Evolutionary conservation across 495 filamentous ascomycete species (phyloP).

Genomic region (Rostrohypoxylon terebratum): DNA sequence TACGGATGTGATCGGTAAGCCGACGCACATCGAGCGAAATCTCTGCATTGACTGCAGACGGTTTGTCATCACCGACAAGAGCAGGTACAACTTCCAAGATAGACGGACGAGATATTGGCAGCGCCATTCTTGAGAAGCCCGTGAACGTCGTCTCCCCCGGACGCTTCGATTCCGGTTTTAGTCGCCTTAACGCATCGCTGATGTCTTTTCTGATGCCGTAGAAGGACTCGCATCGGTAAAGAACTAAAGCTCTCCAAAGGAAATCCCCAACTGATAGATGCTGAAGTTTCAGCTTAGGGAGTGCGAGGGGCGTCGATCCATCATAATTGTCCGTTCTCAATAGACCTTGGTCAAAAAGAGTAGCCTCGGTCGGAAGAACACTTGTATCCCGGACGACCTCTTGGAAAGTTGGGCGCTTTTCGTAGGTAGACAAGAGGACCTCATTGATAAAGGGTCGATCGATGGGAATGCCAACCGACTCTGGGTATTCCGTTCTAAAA

Average conservation of each 20-base stretch:
- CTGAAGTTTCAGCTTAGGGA: conserved; percentile 95
- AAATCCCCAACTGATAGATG: conserved; percentile 97
- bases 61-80: conserved; percentile 84
- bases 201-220: conserved; percentile 94
- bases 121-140: conserved; percentile 91
- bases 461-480: conserved; percentile 68
- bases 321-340: conserved; percentile 89
- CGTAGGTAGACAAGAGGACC: conserved; percentile 78
- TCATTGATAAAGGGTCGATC: conserved; percentile 80
- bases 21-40: conserved; percentile 87
- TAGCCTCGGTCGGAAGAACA: conserved; percentile 83
- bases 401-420: conserved; percentile 85
- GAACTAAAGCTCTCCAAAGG: conserved; percentile 88
- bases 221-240: conserved; percentile 92
- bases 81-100: conserved; percentile 88
- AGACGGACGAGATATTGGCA: conserved; percentile 86
- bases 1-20: conserved; percentile 76
- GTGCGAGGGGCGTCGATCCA: conserved; percentile 86
- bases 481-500: conserved; percentile 82
- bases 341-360: conserved; percentile 87
- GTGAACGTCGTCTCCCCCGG: conserved; percentile 76
- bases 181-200: conserved; percentile 79
- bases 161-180: conserved; percentile 75
- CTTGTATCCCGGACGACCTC: conserved; percentile 76
- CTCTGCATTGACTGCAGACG: conserved; percentile 88